Percentiles rank a stretch among this genome's conserved stretches.
Evolutionary conservation across 352 stramenopile species (phyloP).

Genomic region (Bremia lactucae): DNA sequence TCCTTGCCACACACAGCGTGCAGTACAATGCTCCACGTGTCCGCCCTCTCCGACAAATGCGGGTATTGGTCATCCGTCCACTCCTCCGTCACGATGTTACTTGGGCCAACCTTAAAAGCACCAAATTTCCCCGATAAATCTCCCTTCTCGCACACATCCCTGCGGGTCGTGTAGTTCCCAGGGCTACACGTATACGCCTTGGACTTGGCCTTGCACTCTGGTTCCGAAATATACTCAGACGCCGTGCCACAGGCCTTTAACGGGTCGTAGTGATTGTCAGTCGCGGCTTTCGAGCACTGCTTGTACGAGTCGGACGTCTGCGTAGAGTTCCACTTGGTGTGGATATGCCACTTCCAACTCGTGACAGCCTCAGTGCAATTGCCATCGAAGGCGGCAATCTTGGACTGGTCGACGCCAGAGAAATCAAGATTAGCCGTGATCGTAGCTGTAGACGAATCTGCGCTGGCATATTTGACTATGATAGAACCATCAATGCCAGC

Average conservation of each 20-base stretch:
- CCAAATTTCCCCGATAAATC: slow-evolving; percentile 54
- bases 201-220: slow-evolving; percentile 19
- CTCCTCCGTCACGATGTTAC: slow-evolving; percentile 11
- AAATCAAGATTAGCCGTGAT: slow-evolving; percentile 38
- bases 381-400: slow-evolving; percentile 20
- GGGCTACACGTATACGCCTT: slow-evolving; percentile 34
- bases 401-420: slow-evolving; percentile 13
- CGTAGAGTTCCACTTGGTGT: slow-evolving; percentile 32
- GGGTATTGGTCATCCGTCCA: slow-evolving; percentile 44
- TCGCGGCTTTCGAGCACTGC: slow-evolving; percentile 31
- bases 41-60: slow-evolving; percentile 24
- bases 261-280: slow-evolving; percentile 50
- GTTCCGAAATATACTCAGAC: slow-evolving; percentile 29
- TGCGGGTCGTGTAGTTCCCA: slow-evolving; percentile 27
- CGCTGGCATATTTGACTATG: slow-evolving; percentile 24
- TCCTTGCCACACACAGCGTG: slow-evolving; percentile 43
- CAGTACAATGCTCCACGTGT: slow-evolving; percentile 53
- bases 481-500: slow-evolving; percentile 28
- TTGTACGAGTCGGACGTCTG: slow-evolving; percentile 25
- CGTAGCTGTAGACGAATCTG: slow-evolving; percentile 18
- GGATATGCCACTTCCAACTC: slow-evolving; percentile 49
- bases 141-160: slow-evolving; percentile 35
- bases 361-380: slow-evolving; percentile 32
- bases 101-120: slow-evolving; percentile 18
- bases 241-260: slow-evolving; percentile 28